Conservation (phyloP, 2,329 filamentous ascomycete genomes). For the Colletotrichum sp. region DNA sequence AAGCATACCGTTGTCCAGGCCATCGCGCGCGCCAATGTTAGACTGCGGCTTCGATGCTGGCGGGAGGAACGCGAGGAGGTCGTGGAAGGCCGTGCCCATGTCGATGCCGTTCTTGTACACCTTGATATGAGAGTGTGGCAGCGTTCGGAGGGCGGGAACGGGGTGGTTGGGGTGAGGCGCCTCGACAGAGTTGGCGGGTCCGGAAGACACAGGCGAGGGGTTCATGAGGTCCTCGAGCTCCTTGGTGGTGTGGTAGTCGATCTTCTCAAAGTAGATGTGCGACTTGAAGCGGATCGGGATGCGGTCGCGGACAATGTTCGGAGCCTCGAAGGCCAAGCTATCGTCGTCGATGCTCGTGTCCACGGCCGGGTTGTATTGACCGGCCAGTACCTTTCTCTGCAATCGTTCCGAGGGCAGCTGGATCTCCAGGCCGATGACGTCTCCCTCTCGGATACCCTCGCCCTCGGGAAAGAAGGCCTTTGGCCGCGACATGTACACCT, state of each 20-base stretch:
- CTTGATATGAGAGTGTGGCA: conserved; percentile 85
- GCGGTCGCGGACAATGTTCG: conserved; percentile 91
- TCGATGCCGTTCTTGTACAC: conserved; percentile 91
- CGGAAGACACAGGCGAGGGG: conserved; percentile 58
- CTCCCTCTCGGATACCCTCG: conserved; percentile 83
- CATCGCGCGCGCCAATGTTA: conserved; percentile 79
- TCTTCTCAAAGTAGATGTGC: conserved; percentile 92
- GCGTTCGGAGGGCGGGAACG: conserved; percentile 76
- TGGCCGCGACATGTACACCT: conserved; percentile 92
- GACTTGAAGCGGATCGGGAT: conserved; percentile 94
- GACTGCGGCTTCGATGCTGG: conserved; percentile 79
- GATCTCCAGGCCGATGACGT: conserved; percentile 94
- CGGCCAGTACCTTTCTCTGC: conserved; percentile 87
- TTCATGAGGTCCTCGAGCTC: conserved; percentile 87
- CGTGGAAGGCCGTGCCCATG: conserved; percentile 86
- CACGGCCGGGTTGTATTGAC: conserved; percentile 85
- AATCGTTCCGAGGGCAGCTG: conserved; percentile 84
- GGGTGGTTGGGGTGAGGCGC: conserved; percentile 75
- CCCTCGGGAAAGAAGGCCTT: conserved; percentile 84
- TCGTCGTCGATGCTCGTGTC: conserved; percentile 68
- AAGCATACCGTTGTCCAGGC: conserved; percentile 91
- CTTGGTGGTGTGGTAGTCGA: conserved; percentile 86
- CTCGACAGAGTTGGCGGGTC: conserved; percentile 52
- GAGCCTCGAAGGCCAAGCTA: conserved; percentile 58
- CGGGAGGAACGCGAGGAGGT: conserved; percentile 88